Conservation (phyloP, 176 grass and related monocot species). For the Carex myosuroides region DNA sequence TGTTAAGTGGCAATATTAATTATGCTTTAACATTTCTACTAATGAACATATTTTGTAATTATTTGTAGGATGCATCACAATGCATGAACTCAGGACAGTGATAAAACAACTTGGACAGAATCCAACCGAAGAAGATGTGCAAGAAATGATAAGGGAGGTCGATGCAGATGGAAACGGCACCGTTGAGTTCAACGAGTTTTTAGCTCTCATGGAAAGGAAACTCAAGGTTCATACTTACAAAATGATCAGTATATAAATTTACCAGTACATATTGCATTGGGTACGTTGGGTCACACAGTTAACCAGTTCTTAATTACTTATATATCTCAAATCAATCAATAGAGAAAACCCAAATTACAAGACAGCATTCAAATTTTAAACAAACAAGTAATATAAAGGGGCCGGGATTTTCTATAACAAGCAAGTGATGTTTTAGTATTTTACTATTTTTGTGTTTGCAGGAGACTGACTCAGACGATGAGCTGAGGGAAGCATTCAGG, state of each 20-base stretch:
- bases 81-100: conserved; percentile 29
- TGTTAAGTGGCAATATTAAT: neutral
- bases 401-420: neutral
- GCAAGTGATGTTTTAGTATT: neutral
- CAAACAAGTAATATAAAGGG: neutral
- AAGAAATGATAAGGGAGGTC: conserved; percentile 41
- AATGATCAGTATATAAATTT: neutral
- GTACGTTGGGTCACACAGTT: too few relatives aligned
- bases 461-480: conserved; percentile 14
- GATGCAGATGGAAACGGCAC: conserved; percentile 30
- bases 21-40: neutral
- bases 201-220: conserved; percentile 16
- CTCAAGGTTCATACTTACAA: conserved; percentile 3
- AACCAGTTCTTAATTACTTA: neutral
- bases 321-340: neutral
- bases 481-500: conserved; percentile 12
- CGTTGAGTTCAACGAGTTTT: conserved; percentile 9
- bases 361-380: neutral
- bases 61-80: conserved; percentile 33
- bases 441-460: neutral
- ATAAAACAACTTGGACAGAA: conserved; percentile 25
- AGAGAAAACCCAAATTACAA: neutral
- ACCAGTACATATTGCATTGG: neutral
- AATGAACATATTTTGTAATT: neutral
- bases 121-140: conserved; percentile 29